Conservation (phyloP, 306 rosid genomes). For the Dryas drummondii region DNA sequence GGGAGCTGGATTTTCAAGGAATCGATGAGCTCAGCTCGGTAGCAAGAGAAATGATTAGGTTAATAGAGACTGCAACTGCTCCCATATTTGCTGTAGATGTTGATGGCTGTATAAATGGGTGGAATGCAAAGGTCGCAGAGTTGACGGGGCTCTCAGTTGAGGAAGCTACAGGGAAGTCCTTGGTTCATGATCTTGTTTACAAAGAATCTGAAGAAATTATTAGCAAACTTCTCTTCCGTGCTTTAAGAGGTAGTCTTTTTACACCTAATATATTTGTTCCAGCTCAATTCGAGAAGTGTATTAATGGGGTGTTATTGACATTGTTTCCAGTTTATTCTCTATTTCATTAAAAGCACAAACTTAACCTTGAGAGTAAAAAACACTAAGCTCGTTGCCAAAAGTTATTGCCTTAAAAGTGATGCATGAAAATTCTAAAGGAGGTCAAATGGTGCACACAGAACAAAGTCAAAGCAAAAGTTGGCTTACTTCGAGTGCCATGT, state of each 20-base stretch:
- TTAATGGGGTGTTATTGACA: slow-evolving; percentile 8
- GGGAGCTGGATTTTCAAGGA: slow-evolving; percentile 66
- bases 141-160: slow-evolving; percentile 87
- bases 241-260: slow-evolving; percentile 71
- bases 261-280: slow-evolving; percentile 17
- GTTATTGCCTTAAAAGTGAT: neutral
- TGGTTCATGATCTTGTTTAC: slow-evolving; percentile 76
- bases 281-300: slow-evolving; percentile 13
- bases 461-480: neutral
- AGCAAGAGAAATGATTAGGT: slow-evolving; percentile 96
- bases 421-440: neutral
- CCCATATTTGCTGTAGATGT: slow-evolving; percentile 92
- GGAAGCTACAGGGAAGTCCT: slow-evolving; percentile 92
- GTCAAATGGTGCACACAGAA: neutral
- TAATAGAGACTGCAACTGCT: slow-evolving; percentile 98
- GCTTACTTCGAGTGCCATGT: slow-evolving; percentile 3
- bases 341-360: neutral
- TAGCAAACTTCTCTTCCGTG: slow-evolving; percentile 63
- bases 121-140: slow-evolving; percentile 94
- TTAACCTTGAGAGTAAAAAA: neutral
- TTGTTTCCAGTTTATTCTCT: neutral
- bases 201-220: slow-evolving; percentile 75
- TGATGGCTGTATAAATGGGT: slow-evolving; percentile 86
- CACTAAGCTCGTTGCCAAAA: neutral
- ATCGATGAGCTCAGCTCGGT: slow-evolving; percentile 92